Evolutionary conservation across 345 rosid species (phyloP).

Genomic region (Eucalyptus fibrosa): DNA sequence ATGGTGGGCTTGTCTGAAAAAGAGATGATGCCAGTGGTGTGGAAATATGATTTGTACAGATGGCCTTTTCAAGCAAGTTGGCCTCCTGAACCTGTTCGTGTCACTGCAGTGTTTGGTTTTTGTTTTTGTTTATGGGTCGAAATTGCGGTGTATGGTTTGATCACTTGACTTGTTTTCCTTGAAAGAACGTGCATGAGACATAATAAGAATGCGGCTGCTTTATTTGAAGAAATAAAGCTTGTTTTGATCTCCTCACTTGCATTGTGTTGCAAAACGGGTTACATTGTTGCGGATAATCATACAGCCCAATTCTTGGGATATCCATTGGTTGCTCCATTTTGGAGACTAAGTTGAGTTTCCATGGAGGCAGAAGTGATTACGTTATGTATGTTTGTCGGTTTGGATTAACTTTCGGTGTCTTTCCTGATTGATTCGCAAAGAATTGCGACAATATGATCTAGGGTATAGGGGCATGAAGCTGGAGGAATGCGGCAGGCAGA

Average conservation of each 20-base stretch:
- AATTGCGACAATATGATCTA: background rate
- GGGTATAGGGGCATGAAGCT: background rate
- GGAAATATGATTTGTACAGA: background rate
- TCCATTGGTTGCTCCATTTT: background rate
- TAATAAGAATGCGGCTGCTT: background rate
- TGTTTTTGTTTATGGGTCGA: background rate
- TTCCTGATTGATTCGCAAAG: background rate
- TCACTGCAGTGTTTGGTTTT: background rate
- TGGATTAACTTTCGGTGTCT: background rate
- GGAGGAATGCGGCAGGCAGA: background rate
- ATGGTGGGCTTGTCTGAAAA: background rate
- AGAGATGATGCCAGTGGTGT: background rate
- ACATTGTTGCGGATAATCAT: background rate
- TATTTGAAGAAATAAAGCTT: background rate
- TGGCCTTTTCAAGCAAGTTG: background rate
- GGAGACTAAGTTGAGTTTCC: background rate
- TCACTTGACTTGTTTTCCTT: background rate
- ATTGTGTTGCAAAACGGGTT: background rate
- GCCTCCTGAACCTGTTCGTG: background rate
- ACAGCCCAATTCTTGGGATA: background rate
- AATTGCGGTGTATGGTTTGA: background rate
- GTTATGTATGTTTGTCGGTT: background rate
- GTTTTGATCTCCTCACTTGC: background rate
- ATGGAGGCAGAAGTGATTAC: background rate
- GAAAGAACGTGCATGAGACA: background rate